phyloP scores from a whole-genome alignment of 2,329 filamentous ascomycete genomes.

The Pseudocercospora vitis region DNA sequence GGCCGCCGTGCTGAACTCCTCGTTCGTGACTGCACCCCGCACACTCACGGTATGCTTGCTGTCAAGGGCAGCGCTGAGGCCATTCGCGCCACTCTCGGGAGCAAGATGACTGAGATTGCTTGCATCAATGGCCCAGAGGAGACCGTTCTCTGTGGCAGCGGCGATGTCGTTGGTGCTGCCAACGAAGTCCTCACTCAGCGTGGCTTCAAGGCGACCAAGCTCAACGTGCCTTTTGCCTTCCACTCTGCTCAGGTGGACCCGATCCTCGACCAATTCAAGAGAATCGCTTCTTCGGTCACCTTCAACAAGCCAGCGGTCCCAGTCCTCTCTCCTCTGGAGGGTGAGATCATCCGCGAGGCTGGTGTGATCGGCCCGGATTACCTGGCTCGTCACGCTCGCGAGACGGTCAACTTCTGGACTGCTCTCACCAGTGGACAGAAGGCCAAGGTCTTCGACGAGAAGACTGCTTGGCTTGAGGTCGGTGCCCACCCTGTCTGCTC shows the following conservation, averaged over 20 bases:
- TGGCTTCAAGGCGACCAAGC: constrained; percentile 60
- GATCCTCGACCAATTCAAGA: constrained; percentile 61
- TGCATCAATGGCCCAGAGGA: constrained; percentile 76
- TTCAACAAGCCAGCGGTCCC: constrained; percentile 61
- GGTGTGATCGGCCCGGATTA: constrained; percentile 62
- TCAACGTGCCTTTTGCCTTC: constrained; percentile 68
- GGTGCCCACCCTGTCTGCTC: constrained; percentile 72
- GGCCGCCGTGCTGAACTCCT: constrained; percentile 67
- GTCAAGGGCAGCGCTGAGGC: constrained; percentile 55
- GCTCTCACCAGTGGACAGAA: constrained; percentile 61
- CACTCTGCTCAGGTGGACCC: constrained; percentile 66
- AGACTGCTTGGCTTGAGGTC: constrained; percentile 70
- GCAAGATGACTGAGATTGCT: constrained; percentile 57
- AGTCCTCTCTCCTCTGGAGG: constrained; percentile 67
- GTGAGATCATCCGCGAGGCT: constrained; percentile 58
- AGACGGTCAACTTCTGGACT: constrained; percentile 68
- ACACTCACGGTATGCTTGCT: constrained; percentile 67
- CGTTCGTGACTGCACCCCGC: constrained; percentile 62
- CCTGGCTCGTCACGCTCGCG: constrained; percentile 63
- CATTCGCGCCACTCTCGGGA: constrained; percentile 55
- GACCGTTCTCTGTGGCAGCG: constrained; percentile 68
- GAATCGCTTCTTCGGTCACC: constrained; percentile 53
- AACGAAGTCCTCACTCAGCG: constrained; percentile 51
- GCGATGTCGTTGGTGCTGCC: constrained; percentile 59
- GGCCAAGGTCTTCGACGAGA: constrained; percentile 61